A percentile compares a stretch with the other conserved stretches of the same genome.
Evolutionary conservation across 352 stramenopile genomes (phyloP).

Genomic region (Pythium apleroticum): DNA sequence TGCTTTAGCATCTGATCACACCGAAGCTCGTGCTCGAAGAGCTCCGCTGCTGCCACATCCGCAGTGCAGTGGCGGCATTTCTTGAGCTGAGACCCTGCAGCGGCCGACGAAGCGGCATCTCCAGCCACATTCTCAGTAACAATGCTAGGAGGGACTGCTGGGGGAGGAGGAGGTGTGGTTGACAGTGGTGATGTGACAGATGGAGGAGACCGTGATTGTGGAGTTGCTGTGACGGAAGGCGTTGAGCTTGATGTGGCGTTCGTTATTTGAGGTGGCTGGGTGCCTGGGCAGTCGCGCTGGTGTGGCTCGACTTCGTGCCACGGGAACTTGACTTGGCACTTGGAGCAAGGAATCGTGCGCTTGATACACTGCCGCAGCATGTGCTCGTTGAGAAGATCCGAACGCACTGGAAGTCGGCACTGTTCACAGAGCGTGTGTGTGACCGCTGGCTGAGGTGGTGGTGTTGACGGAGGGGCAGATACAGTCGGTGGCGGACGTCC

Average conservation of each 20-base stretch:
- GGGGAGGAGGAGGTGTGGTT: background rate
- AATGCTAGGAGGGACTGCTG: background rate
- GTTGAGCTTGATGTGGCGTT: background rate
- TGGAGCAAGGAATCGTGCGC: slow-evolving; percentile 40
- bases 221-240: background rate
- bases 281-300: slow-evolving; percentile 17
- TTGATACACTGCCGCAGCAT: slow-evolving; percentile 59
- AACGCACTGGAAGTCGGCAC: slow-evolving; percentile 53
- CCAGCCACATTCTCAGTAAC: background rate
- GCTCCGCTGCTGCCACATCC: slow-evolving; percentile 43
- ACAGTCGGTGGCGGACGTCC: background rate
- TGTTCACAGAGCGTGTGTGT: slow-evolving; percentile 35
- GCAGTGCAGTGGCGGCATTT: slow-evolving; percentile 67
- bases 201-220: background rate
- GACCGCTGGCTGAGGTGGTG: slow-evolving; percentile 1
- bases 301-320: slow-evolving; percentile 52
- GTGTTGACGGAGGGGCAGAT: background rate
- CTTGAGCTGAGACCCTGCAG: slow-evolving; percentile 28
- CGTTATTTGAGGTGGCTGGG: background rate
- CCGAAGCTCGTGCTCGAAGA: slow-evolving; percentile 71
- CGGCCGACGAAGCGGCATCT: background rate
- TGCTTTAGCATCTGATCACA: slow-evolving; percentile 85
- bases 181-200: background rate
- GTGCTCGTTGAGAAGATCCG: slow-evolving; percentile 50
- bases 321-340: slow-evolving; percentile 40